Evolutionary conservation across 2,329 filamentous ascomycete genomes (phyloP).

Genomic region (Fusarium sp.): DNA sequence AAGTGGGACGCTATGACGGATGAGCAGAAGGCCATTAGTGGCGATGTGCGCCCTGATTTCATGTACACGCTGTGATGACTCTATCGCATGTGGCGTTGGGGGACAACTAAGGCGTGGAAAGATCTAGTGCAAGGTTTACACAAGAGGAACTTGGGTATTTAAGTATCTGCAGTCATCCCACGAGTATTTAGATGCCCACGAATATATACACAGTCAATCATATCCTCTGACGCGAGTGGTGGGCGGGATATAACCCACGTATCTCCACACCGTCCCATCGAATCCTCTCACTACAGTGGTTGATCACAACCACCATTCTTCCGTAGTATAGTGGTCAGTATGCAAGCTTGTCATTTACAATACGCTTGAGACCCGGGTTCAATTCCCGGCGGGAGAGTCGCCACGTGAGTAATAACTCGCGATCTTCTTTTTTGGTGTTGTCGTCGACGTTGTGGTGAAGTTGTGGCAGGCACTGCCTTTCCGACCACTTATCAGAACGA

Average conservation of each 20-base stretch:
- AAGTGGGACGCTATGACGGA: slow-evolving; percentile 66
- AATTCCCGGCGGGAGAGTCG: background rate
- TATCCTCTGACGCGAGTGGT: background rate
- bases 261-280: background rate
- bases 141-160: background rate
- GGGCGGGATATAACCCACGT: background rate
- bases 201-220: background rate
- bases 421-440: background rate
- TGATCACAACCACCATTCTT: background rate
- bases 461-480: background rate
- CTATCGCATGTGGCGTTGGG: background rate
- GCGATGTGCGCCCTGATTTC: slow-evolving; percentile 61
- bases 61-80: slow-evolving; percentile 47
- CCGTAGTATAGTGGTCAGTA: background rate
- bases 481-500: too few species aligned
- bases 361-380: background rate
- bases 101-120: background rate
- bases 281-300: background rate
- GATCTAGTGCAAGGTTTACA: background rate
- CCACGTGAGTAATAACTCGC: background rate
- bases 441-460: background rate
- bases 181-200: background rate
- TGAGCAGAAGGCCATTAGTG: slow-evolving; percentile 66
- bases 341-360: background rate
- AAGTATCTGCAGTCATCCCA: background rate